Conservation (phyloP, 2,329 filamentous ascomycete species). For the Diaporthe sp. region DNA sequence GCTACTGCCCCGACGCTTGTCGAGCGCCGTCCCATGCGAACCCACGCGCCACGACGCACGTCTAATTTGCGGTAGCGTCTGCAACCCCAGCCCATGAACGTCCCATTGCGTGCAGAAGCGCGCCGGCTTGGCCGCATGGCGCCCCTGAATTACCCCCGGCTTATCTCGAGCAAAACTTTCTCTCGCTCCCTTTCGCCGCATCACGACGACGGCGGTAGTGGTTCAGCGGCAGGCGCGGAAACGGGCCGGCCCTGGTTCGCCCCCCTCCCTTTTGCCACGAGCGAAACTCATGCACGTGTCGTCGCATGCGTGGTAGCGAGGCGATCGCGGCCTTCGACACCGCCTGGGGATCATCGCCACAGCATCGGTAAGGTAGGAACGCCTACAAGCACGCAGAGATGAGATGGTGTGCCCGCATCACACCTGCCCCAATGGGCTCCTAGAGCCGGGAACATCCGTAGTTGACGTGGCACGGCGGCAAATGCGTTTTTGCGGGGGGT, state of each 20-base stretch:
- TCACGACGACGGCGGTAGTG: background rate
- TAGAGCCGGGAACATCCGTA: conserved; percentile 25
- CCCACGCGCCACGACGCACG: conserved; percentile 3
- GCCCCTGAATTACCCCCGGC: background rate
- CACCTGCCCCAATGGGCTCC: conserved; percentile 7
- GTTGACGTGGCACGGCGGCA: conserved; percentile 23
- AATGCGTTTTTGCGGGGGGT: background rate
- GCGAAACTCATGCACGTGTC: background rate
- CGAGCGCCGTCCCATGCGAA: background rate
- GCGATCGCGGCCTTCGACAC: conserved; percentile 11
- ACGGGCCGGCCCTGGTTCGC: background rate
- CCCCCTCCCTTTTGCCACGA: background rate
- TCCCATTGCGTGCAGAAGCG: conserved; percentile 1
- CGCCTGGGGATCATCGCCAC: background rate
- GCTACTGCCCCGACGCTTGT: background rate
- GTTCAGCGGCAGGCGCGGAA: background rate
- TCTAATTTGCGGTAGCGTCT: background rate
- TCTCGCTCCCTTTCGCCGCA: background rate
- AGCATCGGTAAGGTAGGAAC: background rate
- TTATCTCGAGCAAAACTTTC: background rate
- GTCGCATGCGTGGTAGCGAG: background rate
- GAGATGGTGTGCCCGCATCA: conserved; percentile 15
- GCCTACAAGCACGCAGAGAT: background rate
- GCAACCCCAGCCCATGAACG: too few relatives aligned
- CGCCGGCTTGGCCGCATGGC: conserved; percentile 3